Evolutionary conservation across 139 green algal genomes (phyloP).

Genomic region (Volvox africanus): DNA sequence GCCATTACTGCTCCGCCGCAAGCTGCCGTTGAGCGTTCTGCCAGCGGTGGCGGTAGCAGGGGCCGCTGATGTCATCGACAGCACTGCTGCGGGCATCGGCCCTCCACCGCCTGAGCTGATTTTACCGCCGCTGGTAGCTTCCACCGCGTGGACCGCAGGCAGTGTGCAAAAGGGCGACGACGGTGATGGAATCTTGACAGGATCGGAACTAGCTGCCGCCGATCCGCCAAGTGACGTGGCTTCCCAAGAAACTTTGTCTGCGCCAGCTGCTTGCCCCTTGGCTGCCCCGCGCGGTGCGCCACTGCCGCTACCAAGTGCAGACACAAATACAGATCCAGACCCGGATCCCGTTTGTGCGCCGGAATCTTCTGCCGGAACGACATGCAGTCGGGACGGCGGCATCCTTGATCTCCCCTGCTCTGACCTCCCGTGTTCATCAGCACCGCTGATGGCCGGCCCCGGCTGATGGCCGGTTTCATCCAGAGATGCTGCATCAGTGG

Average conservation of each 20-base stretch:
- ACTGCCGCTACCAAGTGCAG: neutral
- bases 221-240: neutral
- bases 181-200: conserved; percentile 6
- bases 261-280: neutral
- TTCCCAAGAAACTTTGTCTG: neutral
- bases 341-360: neutral
- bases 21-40: neutral
- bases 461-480: too few relatives aligned
- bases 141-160: neutral
- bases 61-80: neutral
- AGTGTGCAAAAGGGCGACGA: neutral
- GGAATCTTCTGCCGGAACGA: neutral
- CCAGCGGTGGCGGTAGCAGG: neutral
- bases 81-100: too few relatives aligned
- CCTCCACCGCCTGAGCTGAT: too few relatives aligned
- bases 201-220: neutral
- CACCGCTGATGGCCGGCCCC: too few relatives aligned
- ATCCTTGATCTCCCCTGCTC: neutral
- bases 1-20: neutral
- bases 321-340: neutral
- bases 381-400: neutral
- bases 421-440: too few relatives aligned
- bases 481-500: too few relatives aligned
- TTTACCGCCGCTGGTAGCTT: neutral
- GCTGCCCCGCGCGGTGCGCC: neutral